Evolutionary conservation across 306 rosid genomes (phyloP).

Genomic region (Rubus parviflorus): DNA sequence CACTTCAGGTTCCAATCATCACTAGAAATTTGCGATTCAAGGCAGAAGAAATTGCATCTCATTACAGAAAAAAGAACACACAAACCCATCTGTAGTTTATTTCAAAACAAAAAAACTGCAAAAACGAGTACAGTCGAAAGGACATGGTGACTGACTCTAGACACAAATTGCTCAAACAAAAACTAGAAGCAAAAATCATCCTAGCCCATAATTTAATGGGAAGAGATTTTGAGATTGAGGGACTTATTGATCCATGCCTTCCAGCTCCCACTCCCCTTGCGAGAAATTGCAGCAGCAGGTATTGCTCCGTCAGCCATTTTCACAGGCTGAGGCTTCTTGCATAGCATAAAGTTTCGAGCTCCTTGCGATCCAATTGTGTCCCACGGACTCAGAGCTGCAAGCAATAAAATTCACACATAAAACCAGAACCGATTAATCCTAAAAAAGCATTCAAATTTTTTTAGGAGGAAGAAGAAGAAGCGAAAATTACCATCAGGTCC

Average conservation of each 20-base stretch:
- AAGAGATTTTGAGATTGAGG: constrained; percentile 58
- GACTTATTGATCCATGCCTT: constrained; percentile 90
- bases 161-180: background rate
- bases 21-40: background rate
- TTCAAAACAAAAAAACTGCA: background rate
- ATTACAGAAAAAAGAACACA: background rate
- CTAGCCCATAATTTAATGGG: constrained; percentile 45
- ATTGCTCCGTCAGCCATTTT: constrained; percentile 24
- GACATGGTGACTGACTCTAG: background rate
- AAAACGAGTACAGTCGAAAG: background rate
- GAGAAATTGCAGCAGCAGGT: constrained; percentile 17
- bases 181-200: background rate
- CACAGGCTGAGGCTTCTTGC: constrained; percentile 69
- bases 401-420: constrained; percentile 5
- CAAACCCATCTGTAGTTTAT: constrained; percentile 4
- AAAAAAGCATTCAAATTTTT: too few relatives aligned
- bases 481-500: constrained; percentile 66
- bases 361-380: constrained; percentile 79
- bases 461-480: too few relatives aligned
- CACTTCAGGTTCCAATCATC: background rate
- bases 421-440: background rate
- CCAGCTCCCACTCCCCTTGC: constrained; percentile 69
- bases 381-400: constrained; percentile 80
- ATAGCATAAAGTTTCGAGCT: constrained; percentile 75
- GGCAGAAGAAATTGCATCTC: background rate